phyloP scores from a whole-genome alignment of 768 basidiomycete genomes.

The Daedalea quercina region DNA sequence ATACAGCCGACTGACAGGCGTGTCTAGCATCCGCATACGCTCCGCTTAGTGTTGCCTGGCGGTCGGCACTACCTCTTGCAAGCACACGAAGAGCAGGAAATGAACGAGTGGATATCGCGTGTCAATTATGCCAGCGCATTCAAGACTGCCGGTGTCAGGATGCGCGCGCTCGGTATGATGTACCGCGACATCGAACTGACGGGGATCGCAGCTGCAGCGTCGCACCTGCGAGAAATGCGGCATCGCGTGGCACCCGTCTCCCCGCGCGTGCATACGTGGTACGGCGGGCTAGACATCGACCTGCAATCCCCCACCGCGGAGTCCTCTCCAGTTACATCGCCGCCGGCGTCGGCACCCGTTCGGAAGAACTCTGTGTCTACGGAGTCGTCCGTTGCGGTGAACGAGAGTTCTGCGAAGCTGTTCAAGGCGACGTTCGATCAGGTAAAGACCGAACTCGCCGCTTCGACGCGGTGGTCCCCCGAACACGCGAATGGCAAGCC shows the following conservation, averaged over 20 bases:
- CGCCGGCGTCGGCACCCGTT: constrained; percentile 5
- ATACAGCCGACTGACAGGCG: background rate
- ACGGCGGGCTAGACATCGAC: constrained; percentile 18
- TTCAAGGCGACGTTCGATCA: constrained; percentile 81
- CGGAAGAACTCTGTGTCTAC: background rate
- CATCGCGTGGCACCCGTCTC: constrained; percentile 23
- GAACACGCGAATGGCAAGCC: constrained; percentile 23
- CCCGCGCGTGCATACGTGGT: constrained; percentile 31
- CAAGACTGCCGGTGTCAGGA: constrained; percentile 75
- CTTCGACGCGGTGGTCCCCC: constrained; percentile 32
- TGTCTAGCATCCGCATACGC: constrained; percentile 52
- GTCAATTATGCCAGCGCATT: constrained; percentile 96
- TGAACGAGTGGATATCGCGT: constrained; percentile 84
- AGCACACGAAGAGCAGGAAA: constrained; percentile 56
- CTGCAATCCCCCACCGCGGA: background rate
- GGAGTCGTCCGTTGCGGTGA: constrained; percentile 9
- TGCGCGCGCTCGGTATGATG: constrained; percentile 70
- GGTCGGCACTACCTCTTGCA: constrained; percentile 83
- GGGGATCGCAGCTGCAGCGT: constrained; percentile 80
- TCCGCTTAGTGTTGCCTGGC: constrained; percentile 71
- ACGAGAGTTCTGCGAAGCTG: constrained; percentile 51
- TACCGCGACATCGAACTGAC: constrained; percentile 67
- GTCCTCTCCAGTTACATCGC: constrained; percentile 2
- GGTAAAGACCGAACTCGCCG: constrained; percentile 79
- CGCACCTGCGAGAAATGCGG: constrained; percentile 69